Conservation (phyloP, 371 early-diverging fungal species). For the Capillidium heterosporum region DNA sequence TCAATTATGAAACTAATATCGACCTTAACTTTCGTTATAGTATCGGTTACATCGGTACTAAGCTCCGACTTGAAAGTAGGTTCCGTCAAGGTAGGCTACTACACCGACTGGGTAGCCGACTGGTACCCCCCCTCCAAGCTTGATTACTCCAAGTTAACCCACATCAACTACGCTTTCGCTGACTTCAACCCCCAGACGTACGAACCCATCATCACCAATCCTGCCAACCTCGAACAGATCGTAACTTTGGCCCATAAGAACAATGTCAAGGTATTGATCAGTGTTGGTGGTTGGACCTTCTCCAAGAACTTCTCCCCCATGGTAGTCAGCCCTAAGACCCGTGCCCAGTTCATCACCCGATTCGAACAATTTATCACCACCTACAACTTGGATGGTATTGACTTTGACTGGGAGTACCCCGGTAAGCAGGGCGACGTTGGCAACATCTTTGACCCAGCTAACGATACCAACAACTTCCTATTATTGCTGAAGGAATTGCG, state of each 20-base stretch:
- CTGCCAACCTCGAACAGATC: not conserved
- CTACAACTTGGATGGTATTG: slow-evolving; percentile 13
- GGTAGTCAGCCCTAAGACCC: slow-evolving; percentile 16
- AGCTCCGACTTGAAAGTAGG: slow-evolving; percentile 9
- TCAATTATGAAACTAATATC: too few species aligned
- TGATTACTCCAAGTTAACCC: slow-evolving; percentile 22
- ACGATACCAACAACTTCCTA: slow-evolving; percentile 37
- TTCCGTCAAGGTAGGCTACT: slow-evolving; percentile 1
- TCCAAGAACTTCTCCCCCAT: slow-evolving; percentile 38
- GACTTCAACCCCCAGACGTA: slow-evolving; percentile 7
- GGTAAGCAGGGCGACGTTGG: slow-evolving; percentile 42
- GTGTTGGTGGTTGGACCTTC: slow-evolving; percentile 62
- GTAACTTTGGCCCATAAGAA: not conserved
- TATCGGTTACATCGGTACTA: too few species aligned
- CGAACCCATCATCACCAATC: slow-evolving; percentile 3
- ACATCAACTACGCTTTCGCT: slow-evolving; percentile 34
- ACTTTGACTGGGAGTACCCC: slow-evolving; percentile 57
- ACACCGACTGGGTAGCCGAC: slow-evolving; percentile 3
- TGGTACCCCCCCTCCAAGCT: not conserved
- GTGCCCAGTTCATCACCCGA: slow-evolving; percentile 22
- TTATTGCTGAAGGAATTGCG: slow-evolving; percentile 38
- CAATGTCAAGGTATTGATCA: slow-evolving; percentile 24
- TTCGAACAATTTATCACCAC: slow-evolving; percentile 6
- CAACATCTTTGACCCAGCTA: slow-evolving; percentile 24
- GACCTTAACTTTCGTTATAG: too few species aligned